Conservation (phyloP, 306 rosid genomes). For the Vicia faba region DNA sequence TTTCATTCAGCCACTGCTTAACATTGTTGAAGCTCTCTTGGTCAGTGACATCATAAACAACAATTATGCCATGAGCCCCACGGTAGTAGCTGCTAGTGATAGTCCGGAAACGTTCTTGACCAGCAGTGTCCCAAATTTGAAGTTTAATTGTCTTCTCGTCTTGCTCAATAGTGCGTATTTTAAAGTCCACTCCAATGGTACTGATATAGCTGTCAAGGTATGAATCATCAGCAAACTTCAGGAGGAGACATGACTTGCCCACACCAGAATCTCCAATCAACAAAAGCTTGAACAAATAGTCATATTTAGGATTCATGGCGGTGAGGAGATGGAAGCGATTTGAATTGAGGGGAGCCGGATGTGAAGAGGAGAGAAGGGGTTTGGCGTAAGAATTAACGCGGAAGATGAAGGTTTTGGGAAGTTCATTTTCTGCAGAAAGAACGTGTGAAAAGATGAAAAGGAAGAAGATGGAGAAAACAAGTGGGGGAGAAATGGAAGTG, state of each 20-base stretch:
- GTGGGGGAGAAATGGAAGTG: too few relatives aligned
- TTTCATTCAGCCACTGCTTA: too few relatives aligned
- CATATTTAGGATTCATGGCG: constrained; percentile 96
- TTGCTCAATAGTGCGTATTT: constrained; percentile 95
- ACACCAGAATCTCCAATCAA: constrained; percentile 99
- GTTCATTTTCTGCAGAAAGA: too few relatives aligned
- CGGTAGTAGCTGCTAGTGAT: constrained; percentile 99
- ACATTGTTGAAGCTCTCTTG: too few relatives aligned
- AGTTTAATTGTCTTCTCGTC: constrained; percentile 93
- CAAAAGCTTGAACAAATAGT: constrained; percentile 95
- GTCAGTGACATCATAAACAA: constrained; percentile 83
- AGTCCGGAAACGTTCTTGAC: constrained; percentile 98
- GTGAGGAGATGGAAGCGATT: constrained; percentile 8
- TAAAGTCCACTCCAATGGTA: constrained; percentile 98
- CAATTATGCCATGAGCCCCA: constrained; percentile 99
- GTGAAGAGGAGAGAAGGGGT: background rate
- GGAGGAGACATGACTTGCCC: constrained; percentile 97
- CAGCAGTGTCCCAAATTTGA: constrained; percentile 99
- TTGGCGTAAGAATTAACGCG: too few relatives aligned
- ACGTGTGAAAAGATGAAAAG: too few relatives aligned
- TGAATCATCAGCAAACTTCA: constrained; percentile 94
- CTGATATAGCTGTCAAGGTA: constrained; percentile 99
- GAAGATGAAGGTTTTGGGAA: too few relatives aligned
- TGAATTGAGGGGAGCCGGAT: constrained; percentile 29
- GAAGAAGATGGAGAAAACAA: too few relatives aligned